Percentiles rank a stretch among this genome's conserved stretches.
Evolutionary conservation across 192 early-diverging fungal genomes (phyloP).

Genomic region (Coemansia erecta): DNA sequence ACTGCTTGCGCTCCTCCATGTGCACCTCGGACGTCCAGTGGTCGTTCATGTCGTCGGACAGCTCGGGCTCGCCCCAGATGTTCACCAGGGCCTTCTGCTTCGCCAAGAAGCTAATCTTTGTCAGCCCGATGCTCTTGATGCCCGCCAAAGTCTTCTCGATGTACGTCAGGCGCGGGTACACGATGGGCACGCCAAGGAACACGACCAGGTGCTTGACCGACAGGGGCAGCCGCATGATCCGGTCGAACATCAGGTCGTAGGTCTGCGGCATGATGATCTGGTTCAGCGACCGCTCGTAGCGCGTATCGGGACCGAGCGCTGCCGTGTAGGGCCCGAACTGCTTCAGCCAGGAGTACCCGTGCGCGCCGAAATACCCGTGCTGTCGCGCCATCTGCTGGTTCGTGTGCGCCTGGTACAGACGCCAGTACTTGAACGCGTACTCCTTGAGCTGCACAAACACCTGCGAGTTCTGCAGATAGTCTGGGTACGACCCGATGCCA

Average conservation of each 20-base stretch:
- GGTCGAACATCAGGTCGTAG: slow-evolving; percentile 61
- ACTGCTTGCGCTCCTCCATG: slow-evolving; percentile 62
- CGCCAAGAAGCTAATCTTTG: slow-evolving; percentile 54
- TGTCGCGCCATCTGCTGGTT: slow-evolving; percentile 57
- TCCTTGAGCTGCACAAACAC: slow-evolving; percentile 74
- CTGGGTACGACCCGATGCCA: slow-evolving; percentile 82
- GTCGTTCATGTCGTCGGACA: slow-evolving; percentile 85
- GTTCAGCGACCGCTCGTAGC: slow-evolving; percentile 67
- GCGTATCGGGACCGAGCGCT: slow-evolving; percentile 67
- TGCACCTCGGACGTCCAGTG: slow-evolving; percentile 70
- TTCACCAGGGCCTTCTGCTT: slow-evolving; percentile 59
- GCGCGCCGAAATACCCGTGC: slow-evolving; percentile 57
- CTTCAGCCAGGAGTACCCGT: slow-evolving; percentile 62
- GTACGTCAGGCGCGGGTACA: slow-evolving; percentile 69
- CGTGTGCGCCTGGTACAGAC: slow-evolving; percentile 82
- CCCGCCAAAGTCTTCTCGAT: slow-evolving; percentile 67
- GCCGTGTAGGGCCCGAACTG: slow-evolving; percentile 66
- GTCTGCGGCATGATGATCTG: slow-evolving; percentile 60
- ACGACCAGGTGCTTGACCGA: slow-evolving; percentile 68
- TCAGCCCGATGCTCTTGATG: slow-evolving; percentile 56
- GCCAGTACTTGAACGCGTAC: slow-evolving; percentile 72
- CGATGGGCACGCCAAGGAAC: slow-evolving; percentile 70
- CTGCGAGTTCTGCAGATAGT: slow-evolving; percentile 63
- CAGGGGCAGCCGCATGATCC: slow-evolving; percentile 43
- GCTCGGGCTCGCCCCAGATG: slow-evolving; percentile 78